A percentile compares a stretch with the other conserved stretches of the same genome.
Conservation (phyloP, 164 flowering plant genomes). For the Tetracentron sinense region DNA sequence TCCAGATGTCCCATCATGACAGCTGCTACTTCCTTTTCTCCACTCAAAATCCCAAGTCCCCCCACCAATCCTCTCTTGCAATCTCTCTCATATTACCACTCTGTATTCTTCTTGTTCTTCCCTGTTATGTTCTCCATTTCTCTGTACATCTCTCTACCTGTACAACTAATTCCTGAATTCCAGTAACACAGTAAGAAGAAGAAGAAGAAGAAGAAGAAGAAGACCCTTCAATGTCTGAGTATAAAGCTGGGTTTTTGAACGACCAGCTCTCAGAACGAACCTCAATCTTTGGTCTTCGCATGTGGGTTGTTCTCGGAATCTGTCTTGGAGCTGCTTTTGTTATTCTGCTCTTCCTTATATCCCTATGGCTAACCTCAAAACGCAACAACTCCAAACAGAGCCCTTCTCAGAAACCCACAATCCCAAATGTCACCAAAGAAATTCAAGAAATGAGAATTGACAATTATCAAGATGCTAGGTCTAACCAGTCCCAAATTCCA, state of each 20-base stretch:
- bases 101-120: neutral
- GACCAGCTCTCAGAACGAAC: slow-evolving; percentile 62
- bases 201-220: slow-evolving; percentile 1
- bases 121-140: neutral
- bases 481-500: slow-evolving; percentile 15
- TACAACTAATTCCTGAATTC: neutral
- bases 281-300: slow-evolving; percentile 61
- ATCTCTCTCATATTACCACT: neutral
- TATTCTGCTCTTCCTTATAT: slow-evolving; percentile 59
- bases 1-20: slow-evolving; percentile 22
- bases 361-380: slow-evolving; percentile 51
- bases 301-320: slow-evolving; percentile 75
- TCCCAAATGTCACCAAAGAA: slow-evolving; percentile 56
- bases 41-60: slow-evolving; percentile 5
- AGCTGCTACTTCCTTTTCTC: slow-evolving; percentile 11
- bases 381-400: slow-evolving; percentile 21
- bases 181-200: neutral
- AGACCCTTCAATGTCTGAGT: slow-evolving; percentile 31
- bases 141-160: neutral
- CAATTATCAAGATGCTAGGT: slow-evolving; percentile 16
- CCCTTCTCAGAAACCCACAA: slow-evolving; percentile 25
- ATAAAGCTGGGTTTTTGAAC: slow-evolving; percentile 42
- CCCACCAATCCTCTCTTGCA: neutral
- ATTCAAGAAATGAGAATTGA: slow-evolving; percentile 54
- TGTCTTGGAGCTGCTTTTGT: slow-evolving; percentile 71